Evolutionary conservation across 2,329 filamentous ascomycete genomes (phyloP), one percentile per base, ranked within the genome.

Genomic region (Trichophyton equinum): DNA sequence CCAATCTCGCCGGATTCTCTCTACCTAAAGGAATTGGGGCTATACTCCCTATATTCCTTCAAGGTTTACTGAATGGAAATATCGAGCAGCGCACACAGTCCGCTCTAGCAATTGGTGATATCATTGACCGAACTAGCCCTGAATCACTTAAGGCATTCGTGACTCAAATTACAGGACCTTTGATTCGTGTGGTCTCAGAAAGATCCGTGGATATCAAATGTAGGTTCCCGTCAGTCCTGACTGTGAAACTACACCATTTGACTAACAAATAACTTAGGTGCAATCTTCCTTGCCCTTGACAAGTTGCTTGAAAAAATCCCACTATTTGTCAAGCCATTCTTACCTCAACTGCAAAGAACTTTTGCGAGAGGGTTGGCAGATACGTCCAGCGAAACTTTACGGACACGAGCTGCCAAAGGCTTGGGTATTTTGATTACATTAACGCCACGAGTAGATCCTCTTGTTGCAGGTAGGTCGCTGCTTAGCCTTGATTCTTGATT

Each of bases 181-280:
- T 99, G 60, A 99, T 99, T 73, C 89, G 94, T 82, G 92, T 97
- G 22, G 91, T 99, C 18, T 96, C 94, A 4, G 94, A 99, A 74
- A 85, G 92, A 64, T 96, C 94, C 2, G 91, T 91, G 1, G 95
- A 99, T 58, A 91, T 99, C 74, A 97, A 96, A 77, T 77, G 76
- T 76, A 72, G 64, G 71, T 59, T 44, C 22, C 58, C 49, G 25
- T 15, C 40, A 22, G 27, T 36, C 22, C 15, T 40, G 22, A 36
- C 57, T 7, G 46, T 49, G 38, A 40, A 8, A 42, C 40, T 20
- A 47, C 33, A 15, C 18, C n/a, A 2, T 33, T 44, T 58, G 63
- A 49, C 68, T 73, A 65, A 72, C 57, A 2, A n/a, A 11, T 44
- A 60, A n/a, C 46, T 22, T 62, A 76, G 87, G 89, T 63, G 94